A percentile compares a stretch with the other conserved stretches of the same genome.
Conservation (phyloP, 2,329 filamentous ascomycete genomes). For the Rhinocladiella mackenziei region DNA sequence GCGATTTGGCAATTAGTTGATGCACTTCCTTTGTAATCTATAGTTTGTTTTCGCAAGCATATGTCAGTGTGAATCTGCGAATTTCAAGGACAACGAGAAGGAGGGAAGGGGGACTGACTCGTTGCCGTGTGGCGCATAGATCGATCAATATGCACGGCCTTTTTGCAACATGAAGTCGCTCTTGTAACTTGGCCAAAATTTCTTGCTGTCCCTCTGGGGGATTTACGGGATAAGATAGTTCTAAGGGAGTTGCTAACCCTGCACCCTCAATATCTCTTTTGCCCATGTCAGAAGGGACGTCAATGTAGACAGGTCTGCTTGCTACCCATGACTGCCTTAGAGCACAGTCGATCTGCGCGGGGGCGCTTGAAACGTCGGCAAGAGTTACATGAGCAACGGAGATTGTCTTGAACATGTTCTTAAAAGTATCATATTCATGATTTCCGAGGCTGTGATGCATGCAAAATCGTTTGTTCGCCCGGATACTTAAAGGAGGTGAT, state of each 20-base stretch:
- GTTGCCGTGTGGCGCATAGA: constrained; percentile 73
- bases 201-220: constrained; percentile 71
- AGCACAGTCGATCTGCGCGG: constrained; percentile 53
- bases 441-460: constrained; percentile 19
- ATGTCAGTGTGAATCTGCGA: too few species aligned
- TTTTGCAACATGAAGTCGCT: constrained; percentile 67
- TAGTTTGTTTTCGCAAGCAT: too few species aligned
- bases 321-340: constrained; percentile 49
- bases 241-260: constrained; percentile 63
- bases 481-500: constrained; percentile 35
- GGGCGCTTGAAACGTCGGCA: background rate
- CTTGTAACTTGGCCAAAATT: constrained; percentile 71
- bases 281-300: constrained; percentile 51
- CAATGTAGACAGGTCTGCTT: constrained; percentile 54
- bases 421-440: constrained; percentile 36
- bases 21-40: too few species aligned
- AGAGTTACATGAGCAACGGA: constrained; percentile 41
- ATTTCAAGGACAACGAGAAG: too few species aligned
- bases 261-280: constrained; percentile 54
- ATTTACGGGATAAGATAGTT: constrained; percentile 62
- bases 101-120: constrained; percentile 65
- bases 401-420: constrained; percentile 46
- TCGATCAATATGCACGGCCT: constrained; percentile 76
- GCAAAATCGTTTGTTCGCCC: constrained; percentile 45
- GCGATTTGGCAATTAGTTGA: too few species aligned